Conservation (phyloP, 129 eudicot genomes). For the Artemisia tridentata region DNA sequence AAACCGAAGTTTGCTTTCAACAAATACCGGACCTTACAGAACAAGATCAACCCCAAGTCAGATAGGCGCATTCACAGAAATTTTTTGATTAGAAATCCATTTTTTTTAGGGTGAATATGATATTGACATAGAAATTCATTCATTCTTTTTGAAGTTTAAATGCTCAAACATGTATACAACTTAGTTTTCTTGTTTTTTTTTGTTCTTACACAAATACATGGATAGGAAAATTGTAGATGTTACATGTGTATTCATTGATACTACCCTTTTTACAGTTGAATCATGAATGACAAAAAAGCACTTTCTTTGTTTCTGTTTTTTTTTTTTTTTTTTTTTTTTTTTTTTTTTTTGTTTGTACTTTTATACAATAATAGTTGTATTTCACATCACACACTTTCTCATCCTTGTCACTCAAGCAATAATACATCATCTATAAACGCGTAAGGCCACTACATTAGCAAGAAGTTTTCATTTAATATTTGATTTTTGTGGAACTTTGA, state of each 20-base stretch:
- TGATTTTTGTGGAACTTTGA: conserved; percentile 22
- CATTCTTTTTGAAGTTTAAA: conserved; percentile 32
- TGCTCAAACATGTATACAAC: conserved; percentile 27
- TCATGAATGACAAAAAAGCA: conserved; percentile 25
- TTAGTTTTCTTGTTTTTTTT: conserved; percentile 18
- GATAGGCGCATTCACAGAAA: conserved; percentile 26
- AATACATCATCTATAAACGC: conserved; percentile 21
- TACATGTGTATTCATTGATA: conserved; percentile 30
- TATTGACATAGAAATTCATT: conserved; percentile 38
- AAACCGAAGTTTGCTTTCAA: conserved; percentile 23
- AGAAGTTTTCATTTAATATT: conserved; percentile 1
- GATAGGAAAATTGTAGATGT: conserved; percentile 26
- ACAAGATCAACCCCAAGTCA: conserved; percentile 37
- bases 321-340: background rate
- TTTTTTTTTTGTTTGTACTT: conserved; percentile 17
- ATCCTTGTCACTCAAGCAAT: background rate
- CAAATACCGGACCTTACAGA: conserved; percentile 32
- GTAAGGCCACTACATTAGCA: conserved; percentile 11
- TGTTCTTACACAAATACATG: conserved; percentile 5
- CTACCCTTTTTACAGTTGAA: conserved; percentile 30
- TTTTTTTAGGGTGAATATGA: conserved; percentile 56
- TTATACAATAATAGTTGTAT: conserved; percentile 21
- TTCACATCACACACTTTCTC: conserved; percentile 13
- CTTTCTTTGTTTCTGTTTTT: background rate
- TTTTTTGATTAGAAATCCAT: conserved; percentile 23